phyloP scores from a whole-genome alignment of 192 early-diverging fungal species.

The Rhizophagus clarus region DNA sequence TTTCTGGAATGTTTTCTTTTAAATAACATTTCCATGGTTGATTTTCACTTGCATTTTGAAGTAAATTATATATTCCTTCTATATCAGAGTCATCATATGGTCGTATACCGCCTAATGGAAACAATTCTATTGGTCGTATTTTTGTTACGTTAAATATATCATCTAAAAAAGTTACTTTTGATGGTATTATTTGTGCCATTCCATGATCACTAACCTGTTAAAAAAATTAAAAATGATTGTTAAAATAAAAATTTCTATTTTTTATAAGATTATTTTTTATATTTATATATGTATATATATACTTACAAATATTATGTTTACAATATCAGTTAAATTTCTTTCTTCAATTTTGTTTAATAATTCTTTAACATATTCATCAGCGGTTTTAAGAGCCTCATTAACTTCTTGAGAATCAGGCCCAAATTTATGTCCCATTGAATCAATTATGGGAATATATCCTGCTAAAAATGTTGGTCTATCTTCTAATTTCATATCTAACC shows the following conservation, averaged over 20 bases:
- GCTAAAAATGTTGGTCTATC: constrained; percentile 75
- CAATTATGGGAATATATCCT: constrained; percentile 80
- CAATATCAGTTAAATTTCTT: constrained; percentile 11
- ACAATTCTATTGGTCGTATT: constrained; percentile 58
- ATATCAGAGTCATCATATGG: constrained; percentile 51
- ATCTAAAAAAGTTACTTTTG: constrained; percentile 71
- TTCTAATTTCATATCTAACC: constrained; percentile 76
- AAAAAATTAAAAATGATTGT: neutral
- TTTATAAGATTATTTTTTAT: too few relatives aligned
- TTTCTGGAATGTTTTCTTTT: constrained; percentile 68
- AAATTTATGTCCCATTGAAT: constrained; percentile 71
- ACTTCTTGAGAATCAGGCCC: constrained; percentile 73
- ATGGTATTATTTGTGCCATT: constrained; percentile 63
- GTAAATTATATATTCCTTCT: constrained; percentile 51
- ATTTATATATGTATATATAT: neutral
- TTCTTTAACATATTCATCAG: constrained; percentile 45
- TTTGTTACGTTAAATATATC: constrained; percentile 62
- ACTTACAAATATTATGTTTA: constrained; percentile 19
- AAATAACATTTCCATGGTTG: constrained; percentile 67
- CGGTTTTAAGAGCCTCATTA: constrained; percentile 51
- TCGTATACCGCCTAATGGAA: constrained; percentile 67
- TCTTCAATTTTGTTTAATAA: neutral
- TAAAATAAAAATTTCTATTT: neutral
- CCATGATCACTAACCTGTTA: constrained; percentile 85
- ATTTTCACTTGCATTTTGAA: constrained; percentile 47